phyloP scores from a whole-genome alignment of 352 stramenopile genomes.

The Globisporangium camurandrum region DNA sequence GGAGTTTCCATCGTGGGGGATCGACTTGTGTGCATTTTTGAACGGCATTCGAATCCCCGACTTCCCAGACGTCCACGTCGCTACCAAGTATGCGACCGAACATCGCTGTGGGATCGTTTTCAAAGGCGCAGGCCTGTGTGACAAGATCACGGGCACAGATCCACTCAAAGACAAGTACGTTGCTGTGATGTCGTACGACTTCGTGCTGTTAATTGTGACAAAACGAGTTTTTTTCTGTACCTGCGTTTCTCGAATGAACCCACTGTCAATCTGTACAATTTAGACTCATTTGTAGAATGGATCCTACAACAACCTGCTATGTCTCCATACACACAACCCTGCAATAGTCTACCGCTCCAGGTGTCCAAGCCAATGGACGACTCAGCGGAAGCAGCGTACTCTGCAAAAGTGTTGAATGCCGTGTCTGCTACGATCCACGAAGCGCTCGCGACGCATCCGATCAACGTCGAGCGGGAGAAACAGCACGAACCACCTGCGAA shows the following conservation, averaged over 20 bases:
- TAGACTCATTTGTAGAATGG: no score
- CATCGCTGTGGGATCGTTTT: slow-evolving; percentile 85
- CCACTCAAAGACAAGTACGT: slow-evolving; percentile 85
- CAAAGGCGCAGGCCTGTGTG: slow-evolving; percentile 65
- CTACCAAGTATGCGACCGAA: slow-evolving; percentile 84
- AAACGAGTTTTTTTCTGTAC: no score
- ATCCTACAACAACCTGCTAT: no score
- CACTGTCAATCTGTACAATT: no score
- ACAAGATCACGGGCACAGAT: slow-evolving; percentile 83
- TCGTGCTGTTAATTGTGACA: no score
- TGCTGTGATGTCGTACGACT: no score
- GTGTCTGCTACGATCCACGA: slow-evolving; percentile 65
- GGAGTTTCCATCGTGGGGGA: slow-evolving; percentile 78
- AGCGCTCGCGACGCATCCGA: slow-evolving; percentile 54
- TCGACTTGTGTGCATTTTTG: slow-evolving; percentile 74
- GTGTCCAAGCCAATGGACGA: slow-evolving; percentile 52
- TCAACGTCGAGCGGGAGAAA: slow-evolving; percentile 56
- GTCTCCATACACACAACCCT: no score
- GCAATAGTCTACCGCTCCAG: slow-evolving; percentile 58
- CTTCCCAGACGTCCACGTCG: slow-evolving; percentile 59
- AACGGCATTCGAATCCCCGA: slow-evolving; percentile 45
- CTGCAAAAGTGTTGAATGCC: slow-evolving; percentile 71
- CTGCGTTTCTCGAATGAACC: no score
- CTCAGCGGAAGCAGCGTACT: slow-evolving; percentile 64
- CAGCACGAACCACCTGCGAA: slow-evolving; percentile 66